Evolutionary conservation across 768 basidiomycete species (phyloP), one percentile per base, ranked within the genome.

Genomic region (Trametes cinnabarina): DNA sequence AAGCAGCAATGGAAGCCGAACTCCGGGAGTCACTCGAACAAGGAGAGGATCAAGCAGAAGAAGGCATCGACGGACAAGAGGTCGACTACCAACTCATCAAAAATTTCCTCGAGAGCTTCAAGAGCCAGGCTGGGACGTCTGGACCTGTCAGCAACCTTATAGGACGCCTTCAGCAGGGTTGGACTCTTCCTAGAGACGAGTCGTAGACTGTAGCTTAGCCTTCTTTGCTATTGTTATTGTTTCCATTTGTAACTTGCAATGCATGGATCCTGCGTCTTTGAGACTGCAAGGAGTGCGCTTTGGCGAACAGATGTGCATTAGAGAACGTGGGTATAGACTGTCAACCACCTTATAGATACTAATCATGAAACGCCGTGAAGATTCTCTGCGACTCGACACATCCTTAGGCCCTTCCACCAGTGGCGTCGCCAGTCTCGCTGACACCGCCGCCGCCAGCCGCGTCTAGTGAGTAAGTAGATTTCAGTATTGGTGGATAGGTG

Each of bases 51-150:
- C 83, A 80, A 12, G 83, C 84, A n/a, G 84, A 80, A 22, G 82
- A 77, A 26, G 76, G 75, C 41, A 78, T 72, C n/a, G 77, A 74
- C 2, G 75, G 75, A 11, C 76, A 72, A 23, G 72, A 78, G 35
- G 78, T 83, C 67, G 93, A 99, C 70, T 97, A 95, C 72, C 86
- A 86, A 64, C 74, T 98, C 66, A 96, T 98, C 77, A 96, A 93
- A 74, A 96, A 97, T 71, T 94, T 99, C 72, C 73, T 98, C 71
- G 94, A 97, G 76, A 96, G 94, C 72, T 98, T 92, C 78, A 93
- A 92, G 69, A 87, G 87, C 61, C 97, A 99, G 68, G 89, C 70
- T 8, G 97, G 97, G 22, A 72, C 91, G 48, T 84, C 91, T 23
- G 97, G 97, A 1, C 97, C 95, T 22, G 95, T 97, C 14, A 82